Evolutionary conservation across 176 grass and related monocot species (phyloP).

Genomic region (Alloteropsis semialata): DNA sequence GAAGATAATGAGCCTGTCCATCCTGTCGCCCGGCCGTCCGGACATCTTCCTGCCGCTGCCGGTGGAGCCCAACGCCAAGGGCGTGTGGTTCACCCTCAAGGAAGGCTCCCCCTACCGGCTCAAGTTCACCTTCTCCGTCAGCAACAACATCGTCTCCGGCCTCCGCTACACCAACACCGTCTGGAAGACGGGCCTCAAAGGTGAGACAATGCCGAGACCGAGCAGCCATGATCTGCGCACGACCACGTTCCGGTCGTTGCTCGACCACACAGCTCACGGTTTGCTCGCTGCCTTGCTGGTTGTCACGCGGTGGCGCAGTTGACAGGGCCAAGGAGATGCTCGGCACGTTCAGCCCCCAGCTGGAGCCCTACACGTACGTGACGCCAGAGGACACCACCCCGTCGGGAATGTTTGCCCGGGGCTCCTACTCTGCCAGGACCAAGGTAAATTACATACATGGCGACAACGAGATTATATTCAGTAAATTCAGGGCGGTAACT

Average conservation of each 20-base stretch:
- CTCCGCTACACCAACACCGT: constrained; percentile 93
- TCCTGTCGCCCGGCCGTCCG: constrained; percentile 59
- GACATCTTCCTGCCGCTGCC: constrained; percentile 81
- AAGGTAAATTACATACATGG: constrained; percentile 46
- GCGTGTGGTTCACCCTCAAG: constrained; percentile 89
- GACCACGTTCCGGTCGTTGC: not conserved
- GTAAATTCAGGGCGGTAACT: not conserved
- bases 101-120: constrained; percentile 84
- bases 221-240: not conserved
- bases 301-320: constrained; percentile 39
- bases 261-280: not conserved
- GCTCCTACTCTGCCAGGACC: constrained; percentile 83
- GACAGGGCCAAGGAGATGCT: constrained; percentile 89
- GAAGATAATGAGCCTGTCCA: constrained; percentile 87
- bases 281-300: not conserved
- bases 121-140: constrained; percentile 93
- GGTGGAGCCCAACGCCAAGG: constrained; percentile 63
- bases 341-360: constrained; percentile 91
- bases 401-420: constrained; percentile 80
- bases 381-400: constrained; percentile 88
- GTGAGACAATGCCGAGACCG: not conserved
- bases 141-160: constrained; percentile 94
- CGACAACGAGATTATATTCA: not conserved
- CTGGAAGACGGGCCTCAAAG: constrained; percentile 92
- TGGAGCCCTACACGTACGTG: constrained; percentile 84